Evolutionary conservation across 169 alveolate species (phyloP), one percentile per base, ranked within the genome.

Genomic region (Babesia bovis): DNA sequence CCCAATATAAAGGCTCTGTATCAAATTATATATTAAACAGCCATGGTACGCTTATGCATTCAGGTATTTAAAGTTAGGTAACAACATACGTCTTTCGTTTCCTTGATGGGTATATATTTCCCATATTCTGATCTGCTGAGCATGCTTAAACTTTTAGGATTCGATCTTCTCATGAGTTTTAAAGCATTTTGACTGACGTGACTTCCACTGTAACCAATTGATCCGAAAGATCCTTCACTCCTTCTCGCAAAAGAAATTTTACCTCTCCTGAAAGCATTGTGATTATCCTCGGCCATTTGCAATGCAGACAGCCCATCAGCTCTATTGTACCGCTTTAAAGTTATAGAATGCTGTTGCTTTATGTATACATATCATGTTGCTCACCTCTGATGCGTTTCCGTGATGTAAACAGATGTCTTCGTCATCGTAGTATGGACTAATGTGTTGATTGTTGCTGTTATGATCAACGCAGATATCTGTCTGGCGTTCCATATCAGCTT

Each of bases 1-100:
- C 21, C 92, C 92, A n/a, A 83, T 77, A 50, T 83, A 87, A 9
- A 78, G 84, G 41, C 90, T 82, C 85, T 87, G 87, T 26, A 68
- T 47, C 1, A 12, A 51, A 47, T 40, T 66, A 0, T 66, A 28
- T 19, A 47, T 17, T 2, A 21, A n/a, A n/a, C n/a, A n/a, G n/a
- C n/a, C 17, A 44, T 10, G 4, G 10, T 7, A 50, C 13, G 50
- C 17, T 52, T 45, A 17, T 63, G 45, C 13, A 10, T n/a, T 17
- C 28, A 10, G 30, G n/a, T 33, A 47, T 19, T 35, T 21, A 23
- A 35, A 30, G 12, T 40, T 38, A 7, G 13, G 45, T 13, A 38
- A 38, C 45, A 38, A 67, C 73, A n/a, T 82, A 85, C 74, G 21
- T 77, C 82, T 41, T 77, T 77, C 28, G 71, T 77, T 36, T 67